Percentiles rank a stretch among this genome's conserved stretches.
Conservation (phyloP, 495 filamentous ascomycete species). For the Pseudevernia furfuracea region DNA sequence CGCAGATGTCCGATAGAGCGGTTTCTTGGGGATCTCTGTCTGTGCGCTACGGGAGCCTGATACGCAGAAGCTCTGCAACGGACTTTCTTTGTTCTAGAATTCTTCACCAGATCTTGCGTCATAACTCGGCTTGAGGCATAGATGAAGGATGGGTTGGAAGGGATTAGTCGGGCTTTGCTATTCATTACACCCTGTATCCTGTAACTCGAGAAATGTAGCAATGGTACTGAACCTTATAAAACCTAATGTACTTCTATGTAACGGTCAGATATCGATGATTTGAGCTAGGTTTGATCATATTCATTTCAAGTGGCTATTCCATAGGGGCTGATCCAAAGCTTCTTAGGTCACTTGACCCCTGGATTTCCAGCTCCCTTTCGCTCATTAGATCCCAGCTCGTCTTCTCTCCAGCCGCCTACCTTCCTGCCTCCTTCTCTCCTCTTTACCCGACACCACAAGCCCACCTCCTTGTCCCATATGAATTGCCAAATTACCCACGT, state of each 20-base stretch:
- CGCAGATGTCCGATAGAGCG: constrained; percentile 2
- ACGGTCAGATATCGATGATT: not conserved
- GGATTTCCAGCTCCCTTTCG: constrained; percentile 15
- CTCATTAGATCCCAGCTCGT: constrained; percentile 43
- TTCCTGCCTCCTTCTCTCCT: constrained; percentile 69
- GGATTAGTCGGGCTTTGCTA: not conserved
- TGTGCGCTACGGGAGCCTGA: not conserved
- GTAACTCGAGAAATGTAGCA: not conserved
- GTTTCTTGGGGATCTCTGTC: not conserved
- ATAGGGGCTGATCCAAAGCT: not conserved
- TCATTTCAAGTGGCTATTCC: not conserved
- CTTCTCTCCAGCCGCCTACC: constrained; percentile 51
- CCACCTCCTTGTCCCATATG: constrained; percentile 78
- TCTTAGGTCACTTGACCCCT: constrained; percentile 7
- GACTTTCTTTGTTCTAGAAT: not conserved
- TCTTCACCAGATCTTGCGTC: not conserved
- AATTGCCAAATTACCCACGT: constrained; percentile 90
- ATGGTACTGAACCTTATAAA: not conserved
- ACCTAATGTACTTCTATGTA: not conserved
- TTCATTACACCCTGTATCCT: not conserved
- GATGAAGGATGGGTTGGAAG: not conserved
- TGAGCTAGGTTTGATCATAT: not conserved
- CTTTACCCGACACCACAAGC: constrained; percentile 89
- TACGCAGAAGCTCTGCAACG: not conserved
- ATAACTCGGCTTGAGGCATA: not conserved